These are phyloP conservation scores for Jamesozyma hellenica DNA, from an alignment of 805 yeast species.

Conservation along the genomic window DNA sequence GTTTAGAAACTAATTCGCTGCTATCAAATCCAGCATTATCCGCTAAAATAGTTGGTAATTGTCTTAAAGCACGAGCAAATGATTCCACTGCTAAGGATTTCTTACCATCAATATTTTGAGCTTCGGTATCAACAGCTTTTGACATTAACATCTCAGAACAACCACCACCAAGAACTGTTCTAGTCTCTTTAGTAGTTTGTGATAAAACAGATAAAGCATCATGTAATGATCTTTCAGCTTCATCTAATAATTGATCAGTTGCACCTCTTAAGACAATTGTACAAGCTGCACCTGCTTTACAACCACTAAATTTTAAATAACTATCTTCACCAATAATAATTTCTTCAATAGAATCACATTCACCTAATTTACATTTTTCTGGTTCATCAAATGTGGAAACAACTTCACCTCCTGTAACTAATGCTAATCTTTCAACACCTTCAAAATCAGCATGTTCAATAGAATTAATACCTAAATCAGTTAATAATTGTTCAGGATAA, in stretches of 20 bases:
- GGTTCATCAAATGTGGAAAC: slow-evolving; percentile 94
- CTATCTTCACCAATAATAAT: slow-evolving; percentile 86
- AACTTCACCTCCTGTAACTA: slow-evolving; percentile 97
- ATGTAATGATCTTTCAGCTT: slow-evolving; percentile 92
- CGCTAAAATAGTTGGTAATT: slow-evolving; percentile 88
- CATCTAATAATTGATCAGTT: slow-evolving; percentile 91
- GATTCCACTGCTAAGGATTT: slow-evolving; percentile 90
- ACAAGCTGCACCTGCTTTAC: slow-evolving; percentile 91
- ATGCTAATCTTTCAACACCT: slow-evolving; percentile 91
- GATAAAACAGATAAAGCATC: slow-evolving; percentile 93
- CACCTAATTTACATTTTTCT: slow-evolving; percentile 73
- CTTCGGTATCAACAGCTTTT: slow-evolving; percentile 86
- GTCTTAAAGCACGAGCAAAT: slow-evolving; percentile 87
- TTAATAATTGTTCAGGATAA: slow-evolving; percentile 92
- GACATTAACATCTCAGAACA: slow-evolving; percentile 95
- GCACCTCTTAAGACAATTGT: slow-evolving; percentile 94
- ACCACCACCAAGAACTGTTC: slow-evolving; percentile 91
- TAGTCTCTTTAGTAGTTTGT: slow-evolving; percentile 86
- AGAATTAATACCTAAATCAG: slow-evolving; percentile 79
- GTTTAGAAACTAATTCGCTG: slow-evolving; percentile 79
- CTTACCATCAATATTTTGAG: slow-evolving; percentile 88
- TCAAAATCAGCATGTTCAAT: slow-evolving; percentile 98
- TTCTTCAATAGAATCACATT: slow-evolving; percentile 85
- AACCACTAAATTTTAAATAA: slow-evolving; percentile 89
- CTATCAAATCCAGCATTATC: slow-evolving; percentile 97